Evolutionary conservation across 306 rosid species (phyloP).

Genomic region (Malus orientalis): DNA sequence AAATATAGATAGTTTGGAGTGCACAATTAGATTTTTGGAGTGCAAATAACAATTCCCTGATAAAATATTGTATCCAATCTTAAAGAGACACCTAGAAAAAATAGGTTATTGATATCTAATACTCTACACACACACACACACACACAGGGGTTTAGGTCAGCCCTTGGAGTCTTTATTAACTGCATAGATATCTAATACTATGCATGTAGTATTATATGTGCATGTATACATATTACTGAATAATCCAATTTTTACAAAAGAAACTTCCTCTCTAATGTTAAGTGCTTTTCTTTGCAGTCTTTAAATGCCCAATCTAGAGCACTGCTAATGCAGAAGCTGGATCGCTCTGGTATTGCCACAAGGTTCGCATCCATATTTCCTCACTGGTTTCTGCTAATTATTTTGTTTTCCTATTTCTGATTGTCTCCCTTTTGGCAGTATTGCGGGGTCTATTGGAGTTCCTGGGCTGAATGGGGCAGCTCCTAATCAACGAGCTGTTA

Average conservation of each 20-base stretch:
- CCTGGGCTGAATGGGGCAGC: conserved; percentile 65
- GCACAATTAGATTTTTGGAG: too few relatives aligned
- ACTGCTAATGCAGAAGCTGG: conserved; percentile 86
- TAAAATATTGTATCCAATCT: too few relatives aligned
- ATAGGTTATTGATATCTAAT: too few relatives aligned
- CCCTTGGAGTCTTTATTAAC: not conserved
- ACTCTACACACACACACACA: too few relatives aligned
- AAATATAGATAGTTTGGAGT: too few relatives aligned
- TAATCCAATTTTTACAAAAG: not conserved
- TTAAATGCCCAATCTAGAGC: conserved; percentile 97
- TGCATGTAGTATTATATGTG: too few relatives aligned
- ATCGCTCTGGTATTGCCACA: conserved; percentile 75
- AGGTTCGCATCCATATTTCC: conserved; percentile 43
- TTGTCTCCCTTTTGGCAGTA: conserved; percentile 38
- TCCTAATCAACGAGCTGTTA: conserved; percentile 43
- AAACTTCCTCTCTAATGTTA: not conserved
- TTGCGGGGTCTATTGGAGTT: conserved; percentile 55
- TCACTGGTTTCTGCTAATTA: not conserved
- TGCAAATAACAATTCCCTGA: too few relatives aligned
- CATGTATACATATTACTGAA: not conserved
- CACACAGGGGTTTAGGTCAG: not conserved
- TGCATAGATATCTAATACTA: not conserved
- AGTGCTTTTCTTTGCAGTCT: conserved; percentile 41
- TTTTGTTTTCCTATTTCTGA: not conserved
- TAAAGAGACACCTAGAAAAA: too few relatives aligned